Percentiles rank a stretch among this genome's conserved stretches.
These are phyloP conservation scores for Craspedostauros australis DNA, from an alignment of 108 stramenopile genomes.

Conservation along the genomic window DNA sequence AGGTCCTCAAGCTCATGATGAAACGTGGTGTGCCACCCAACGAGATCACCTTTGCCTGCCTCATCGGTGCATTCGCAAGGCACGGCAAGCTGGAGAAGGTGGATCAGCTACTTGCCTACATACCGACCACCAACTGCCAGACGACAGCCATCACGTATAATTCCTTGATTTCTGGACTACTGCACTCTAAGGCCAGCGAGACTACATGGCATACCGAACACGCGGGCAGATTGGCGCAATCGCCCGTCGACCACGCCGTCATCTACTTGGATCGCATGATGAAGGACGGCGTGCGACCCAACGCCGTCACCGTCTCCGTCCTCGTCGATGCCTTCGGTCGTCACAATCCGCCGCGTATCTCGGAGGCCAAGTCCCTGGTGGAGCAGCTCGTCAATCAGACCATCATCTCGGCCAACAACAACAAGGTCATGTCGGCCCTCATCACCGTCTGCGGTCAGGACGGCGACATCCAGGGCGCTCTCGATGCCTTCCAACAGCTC, in stretches of 20 bases:
- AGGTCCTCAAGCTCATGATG: constrained; percentile 51
- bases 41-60: constrained; percentile 68
- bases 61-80: constrained; percentile 64
- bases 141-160: constrained; percentile 48
- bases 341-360: constrained; percentile 47
- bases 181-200: constrained; percentile 17
- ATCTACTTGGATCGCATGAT: constrained; percentile 50
- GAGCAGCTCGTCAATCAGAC: constrained; percentile 32
- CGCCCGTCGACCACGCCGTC: constrained; percentile 45
- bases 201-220: neutral
- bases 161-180: constrained; percentile 65
- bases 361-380: constrained; percentile 56
- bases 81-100: constrained; percentile 48
- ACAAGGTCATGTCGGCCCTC: constrained; percentile 54
- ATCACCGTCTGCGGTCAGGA: constrained; percentile 51
- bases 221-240: constrained; percentile 2
- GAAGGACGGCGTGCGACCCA: constrained; percentile 39
- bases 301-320: constrained; percentile 49
- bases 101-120: constrained; percentile 49
- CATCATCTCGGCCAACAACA: constrained; percentile 35
- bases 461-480: constrained; percentile 44
- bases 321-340: constrained; percentile 61
- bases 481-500: constrained; percentile 41
- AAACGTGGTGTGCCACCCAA: constrained; percentile 53
- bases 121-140: constrained; percentile 20